Evolutionary conservation across 768 basidiomycete species (phyloP).

Genomic region (Mycena albidolilacea): DNA sequence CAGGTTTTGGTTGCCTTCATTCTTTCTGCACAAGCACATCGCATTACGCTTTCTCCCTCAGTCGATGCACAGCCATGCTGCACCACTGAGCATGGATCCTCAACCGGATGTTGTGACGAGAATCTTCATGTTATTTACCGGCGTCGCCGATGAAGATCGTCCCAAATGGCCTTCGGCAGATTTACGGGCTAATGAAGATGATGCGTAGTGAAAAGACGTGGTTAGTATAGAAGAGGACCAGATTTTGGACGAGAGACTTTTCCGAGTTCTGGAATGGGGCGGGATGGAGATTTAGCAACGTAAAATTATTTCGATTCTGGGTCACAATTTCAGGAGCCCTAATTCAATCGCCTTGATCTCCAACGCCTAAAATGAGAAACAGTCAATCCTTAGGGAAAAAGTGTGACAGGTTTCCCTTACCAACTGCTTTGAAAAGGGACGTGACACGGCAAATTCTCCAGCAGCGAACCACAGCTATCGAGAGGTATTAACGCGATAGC

Average conservation of each 20-base stretch:
- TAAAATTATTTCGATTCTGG: neutral
- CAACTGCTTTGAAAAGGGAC: conserved; percentile 55
- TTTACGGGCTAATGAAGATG: conserved; percentile 28
- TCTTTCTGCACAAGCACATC: conserved; percentile 47
- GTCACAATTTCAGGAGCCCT: conserved; percentile 2
- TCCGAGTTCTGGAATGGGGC: conserved; percentile 52
- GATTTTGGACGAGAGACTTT: conserved; percentile 32
- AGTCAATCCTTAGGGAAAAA: neutral
- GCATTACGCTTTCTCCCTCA: conserved; percentile 55
- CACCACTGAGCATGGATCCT: conserved; percentile 47
- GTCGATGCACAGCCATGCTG: conserved; percentile 48
- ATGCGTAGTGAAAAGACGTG: conserved; percentile 29
- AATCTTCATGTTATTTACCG: conserved; percentile 54
- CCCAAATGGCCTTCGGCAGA: conserved; percentile 6
- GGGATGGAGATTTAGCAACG: conserved; percentile 44
- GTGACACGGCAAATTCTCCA: conserved; percentile 52
- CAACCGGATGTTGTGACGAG: conserved; percentile 50
- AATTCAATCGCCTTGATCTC: conserved; percentile 52
- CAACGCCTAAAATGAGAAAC: conserved; percentile 45
- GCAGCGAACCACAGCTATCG: conserved; percentile 57
- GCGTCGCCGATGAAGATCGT: conserved; percentile 34
- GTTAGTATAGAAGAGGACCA: conserved; percentile 1
- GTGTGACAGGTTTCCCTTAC: conserved; percentile 41
- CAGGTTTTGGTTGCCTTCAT: conserved; percentile 51
- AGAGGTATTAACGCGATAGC: neutral